Evolutionary conservation across 2,329 filamentous ascomycete species (phyloP).

Genomic region (Rhinocladiella similis): DNA sequence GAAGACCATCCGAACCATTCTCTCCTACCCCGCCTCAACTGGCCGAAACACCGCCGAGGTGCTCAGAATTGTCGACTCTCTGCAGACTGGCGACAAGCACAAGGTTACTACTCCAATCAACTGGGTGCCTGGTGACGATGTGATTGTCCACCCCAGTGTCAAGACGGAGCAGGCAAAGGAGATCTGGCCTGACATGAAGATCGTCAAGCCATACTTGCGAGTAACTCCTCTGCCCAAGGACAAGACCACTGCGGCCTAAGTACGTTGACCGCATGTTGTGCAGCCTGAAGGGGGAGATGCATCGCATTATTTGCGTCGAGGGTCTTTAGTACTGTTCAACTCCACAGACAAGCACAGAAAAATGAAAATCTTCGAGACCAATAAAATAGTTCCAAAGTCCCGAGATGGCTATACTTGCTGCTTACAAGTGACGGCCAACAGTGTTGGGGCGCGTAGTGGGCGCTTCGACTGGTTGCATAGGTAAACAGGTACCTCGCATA

Average conservation of each 20-base stretch:
- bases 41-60: constrained; percentile 60
- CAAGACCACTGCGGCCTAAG: constrained; percentile 48
- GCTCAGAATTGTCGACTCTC: constrained; percentile 57
- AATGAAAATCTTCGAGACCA: not conserved
- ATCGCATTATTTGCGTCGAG: too few species aligned
- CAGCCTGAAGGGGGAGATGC: not conserved
- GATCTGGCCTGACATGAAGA: constrained; percentile 60
- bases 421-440: not conserved
- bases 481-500: too few species aligned
- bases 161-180: constrained; percentile 60
- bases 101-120: constrained; percentile 63
- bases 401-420: not conserved
- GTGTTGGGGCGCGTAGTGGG: not conserved
- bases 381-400: not conserved
- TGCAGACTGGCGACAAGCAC: constrained; percentile 62
- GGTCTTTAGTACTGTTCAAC: too few species aligned
- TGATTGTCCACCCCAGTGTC: constrained; percentile 61
- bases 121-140: constrained; percentile 59
- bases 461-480: not conserved
- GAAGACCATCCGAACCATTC: constrained; percentile 63
- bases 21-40: constrained; percentile 63
- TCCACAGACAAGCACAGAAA: too few species aligned
- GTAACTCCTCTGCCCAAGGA: constrained; percentile 61
- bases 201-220: constrained; percentile 63
- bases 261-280: constrained; percentile 1